Percentiles rank a stretch among this genome's conserved stretches.
phyloP scores from a whole-genome alignment of 257 asterid genomes.

The Lithospermum erythrorhizon region DNA sequence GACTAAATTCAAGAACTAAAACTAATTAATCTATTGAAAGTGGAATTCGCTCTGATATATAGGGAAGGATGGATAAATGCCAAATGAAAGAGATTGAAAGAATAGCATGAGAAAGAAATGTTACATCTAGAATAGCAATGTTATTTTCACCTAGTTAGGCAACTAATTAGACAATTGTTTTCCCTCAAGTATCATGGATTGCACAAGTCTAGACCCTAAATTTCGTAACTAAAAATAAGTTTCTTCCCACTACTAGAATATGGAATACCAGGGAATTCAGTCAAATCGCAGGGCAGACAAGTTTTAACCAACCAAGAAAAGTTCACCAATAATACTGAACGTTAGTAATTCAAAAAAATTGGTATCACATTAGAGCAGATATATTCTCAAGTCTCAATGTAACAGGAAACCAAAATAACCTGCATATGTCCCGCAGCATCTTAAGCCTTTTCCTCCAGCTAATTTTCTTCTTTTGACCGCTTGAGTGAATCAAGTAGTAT shows the following conservation, averaged over 20 bases:
- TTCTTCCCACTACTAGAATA: background rate
- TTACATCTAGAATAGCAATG: background rate
- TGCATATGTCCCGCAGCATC: conserved; percentile 98
- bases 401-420: conserved; percentile 35
- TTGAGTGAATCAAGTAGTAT: conserved; percentile 69
- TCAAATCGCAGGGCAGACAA: too few species aligned
- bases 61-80: background rate
- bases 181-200: background rate
- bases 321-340: too few species aligned
- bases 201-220: background rate
- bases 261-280: background rate
- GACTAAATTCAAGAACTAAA: too few species aligned
- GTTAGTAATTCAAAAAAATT: too few species aligned
- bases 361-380: background rate
- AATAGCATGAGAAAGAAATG: background rate
- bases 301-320: too few species aligned
- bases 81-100: too few species aligned
- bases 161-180: background rate
- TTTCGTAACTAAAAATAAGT: background rate
- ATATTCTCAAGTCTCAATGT: background rate
- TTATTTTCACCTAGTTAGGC: background rate
- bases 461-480: conserved; percentile 88
- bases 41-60: too few species aligned
- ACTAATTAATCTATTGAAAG: too few species aligned
- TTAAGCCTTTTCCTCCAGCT: conserved; percentile 85